Evolutionary conservation across 768 basidiomycete genomes (phyloP).

Genomic region (Chalciporus piperatus): DNA sequence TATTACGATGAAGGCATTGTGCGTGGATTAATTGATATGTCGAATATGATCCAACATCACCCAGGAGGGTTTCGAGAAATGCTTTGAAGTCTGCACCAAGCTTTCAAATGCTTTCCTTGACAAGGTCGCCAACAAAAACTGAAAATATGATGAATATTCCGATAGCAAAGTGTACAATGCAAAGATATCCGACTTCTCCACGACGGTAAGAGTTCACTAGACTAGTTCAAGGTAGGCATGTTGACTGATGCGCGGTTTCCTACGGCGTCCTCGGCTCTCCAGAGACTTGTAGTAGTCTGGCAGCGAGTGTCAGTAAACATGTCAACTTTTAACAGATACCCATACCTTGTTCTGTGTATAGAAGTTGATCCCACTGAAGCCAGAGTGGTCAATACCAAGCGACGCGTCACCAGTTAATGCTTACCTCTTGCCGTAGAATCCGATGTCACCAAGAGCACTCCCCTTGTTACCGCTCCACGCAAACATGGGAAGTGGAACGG

Average conservation of each 20-base stretch:
- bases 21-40: conserved; percentile 24
- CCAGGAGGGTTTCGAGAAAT: conserved; percentile 70
- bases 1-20: conserved; percentile 77
- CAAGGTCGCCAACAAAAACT: conserved; percentile 41
- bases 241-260: conserved; percentile 77
- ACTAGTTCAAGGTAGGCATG: conserved; percentile 72
- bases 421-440: conserved; percentile 88
- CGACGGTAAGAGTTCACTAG: not conserved
- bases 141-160: not conserved
- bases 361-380: conserved; percentile 80
- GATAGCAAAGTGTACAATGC: conserved; percentile 7
- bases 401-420: conserved; percentile 7
- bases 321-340: not conserved
- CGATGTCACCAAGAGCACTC: conserved; percentile 80
- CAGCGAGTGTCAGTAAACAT: conserved; percentile 3
- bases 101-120: conserved; percentile 83
- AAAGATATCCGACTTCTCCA: not conserved
- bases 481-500: conserved; percentile 94
- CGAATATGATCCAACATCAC: not conserved
- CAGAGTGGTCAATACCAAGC: not conserved
- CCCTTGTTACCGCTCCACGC: conserved; percentile 95
- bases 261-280: conserved; percentile 85
- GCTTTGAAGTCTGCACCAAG: conserved; percentile 72
- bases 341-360: conserved; percentile 91
- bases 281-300: conserved; percentile 89